Conservation (phyloP, 306 rosid genomes). For the Neltuma alba region DNA sequence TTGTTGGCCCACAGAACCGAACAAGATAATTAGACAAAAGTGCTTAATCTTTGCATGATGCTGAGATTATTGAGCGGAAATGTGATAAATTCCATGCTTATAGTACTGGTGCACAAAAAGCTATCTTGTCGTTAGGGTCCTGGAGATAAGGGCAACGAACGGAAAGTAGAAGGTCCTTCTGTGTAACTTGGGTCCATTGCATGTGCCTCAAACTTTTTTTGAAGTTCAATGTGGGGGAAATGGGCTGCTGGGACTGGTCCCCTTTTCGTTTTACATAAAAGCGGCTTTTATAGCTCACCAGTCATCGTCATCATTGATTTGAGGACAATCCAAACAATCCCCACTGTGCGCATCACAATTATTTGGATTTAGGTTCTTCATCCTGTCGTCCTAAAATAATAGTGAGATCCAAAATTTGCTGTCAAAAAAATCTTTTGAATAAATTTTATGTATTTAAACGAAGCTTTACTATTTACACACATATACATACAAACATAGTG, state of each 20-base stretch:
- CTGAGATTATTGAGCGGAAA: background rate
- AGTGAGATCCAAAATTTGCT: background rate
- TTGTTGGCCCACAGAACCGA: background rate
- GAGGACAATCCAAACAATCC: background rate
- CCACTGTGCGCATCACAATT: conserved; percentile 11
- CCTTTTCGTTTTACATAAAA: background rate
- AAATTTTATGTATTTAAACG: too few relatives aligned
- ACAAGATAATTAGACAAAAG: background rate
- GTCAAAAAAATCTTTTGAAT: too few relatives aligned
- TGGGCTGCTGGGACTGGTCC: background rate
- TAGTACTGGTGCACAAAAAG: background rate
- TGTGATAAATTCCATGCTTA: background rate
- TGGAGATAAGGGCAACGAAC: background rate
- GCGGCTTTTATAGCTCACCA: background rate
- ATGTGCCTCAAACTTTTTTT: background rate
- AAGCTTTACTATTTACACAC: background rate
- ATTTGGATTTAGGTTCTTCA: background rate
- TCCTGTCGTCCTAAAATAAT: background rate
- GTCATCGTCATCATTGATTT: background rate
- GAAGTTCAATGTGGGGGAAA: background rate
- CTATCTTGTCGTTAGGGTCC: background rate
- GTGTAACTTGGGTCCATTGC: background rate
- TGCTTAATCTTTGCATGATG: background rate
- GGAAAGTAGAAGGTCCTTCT: background rate
- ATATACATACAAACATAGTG: background rate